A percentile compares a stretch with the other conserved stretches of the same genome.
Conservation (phyloP, 129 eudicot species). For the Chrysanthemum makinoi region DNA sequence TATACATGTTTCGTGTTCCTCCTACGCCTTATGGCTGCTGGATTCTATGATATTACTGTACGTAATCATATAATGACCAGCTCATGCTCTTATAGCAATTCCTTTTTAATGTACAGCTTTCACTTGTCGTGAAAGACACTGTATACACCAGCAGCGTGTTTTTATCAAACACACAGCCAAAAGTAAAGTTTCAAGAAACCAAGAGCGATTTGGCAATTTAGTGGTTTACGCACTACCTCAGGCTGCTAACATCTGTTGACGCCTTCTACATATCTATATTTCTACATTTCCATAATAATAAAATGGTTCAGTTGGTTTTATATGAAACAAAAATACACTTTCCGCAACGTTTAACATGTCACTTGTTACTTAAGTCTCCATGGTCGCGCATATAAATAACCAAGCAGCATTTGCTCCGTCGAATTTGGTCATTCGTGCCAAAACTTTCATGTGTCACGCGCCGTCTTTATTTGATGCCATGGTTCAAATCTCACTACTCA, state of each 20-base stretch:
- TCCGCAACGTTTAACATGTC: too few relatives aligned
- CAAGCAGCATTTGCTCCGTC: too few relatives aligned
- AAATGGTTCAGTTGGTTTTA: too few relatives aligned
- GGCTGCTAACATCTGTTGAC: constrained; percentile 4
- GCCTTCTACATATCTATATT: not conserved
- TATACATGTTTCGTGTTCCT: constrained; percentile 37
- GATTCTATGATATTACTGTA: constrained; percentile 32
- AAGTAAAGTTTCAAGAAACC: not conserved
- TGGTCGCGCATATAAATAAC: too few relatives aligned
- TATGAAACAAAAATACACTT: too few relatives aligned
- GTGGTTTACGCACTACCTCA: not conserved
- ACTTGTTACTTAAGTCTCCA: too few relatives aligned
- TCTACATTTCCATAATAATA: too few relatives aligned
- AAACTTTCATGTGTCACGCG: too few relatives aligned
- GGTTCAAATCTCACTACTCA: too few relatives aligned
- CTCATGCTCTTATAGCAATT: constrained; percentile 31
- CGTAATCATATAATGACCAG: constrained; percentile 34
- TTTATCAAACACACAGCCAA: not conserved
- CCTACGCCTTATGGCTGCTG: constrained; percentile 33
- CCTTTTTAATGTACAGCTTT: constrained; percentile 34
- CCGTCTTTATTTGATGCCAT: too few relatives aligned
- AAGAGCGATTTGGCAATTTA: not conserved
- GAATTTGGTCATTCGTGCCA: too few relatives aligned
- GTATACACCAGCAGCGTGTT: not conserved
- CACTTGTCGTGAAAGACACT: constrained; percentile 22